Evolutionary conservation across 2,329 filamentous ascomycete genomes (phyloP), one percentile per base, ranked within the genome.

Genomic region (Colletotrichum salicis): DNA sequence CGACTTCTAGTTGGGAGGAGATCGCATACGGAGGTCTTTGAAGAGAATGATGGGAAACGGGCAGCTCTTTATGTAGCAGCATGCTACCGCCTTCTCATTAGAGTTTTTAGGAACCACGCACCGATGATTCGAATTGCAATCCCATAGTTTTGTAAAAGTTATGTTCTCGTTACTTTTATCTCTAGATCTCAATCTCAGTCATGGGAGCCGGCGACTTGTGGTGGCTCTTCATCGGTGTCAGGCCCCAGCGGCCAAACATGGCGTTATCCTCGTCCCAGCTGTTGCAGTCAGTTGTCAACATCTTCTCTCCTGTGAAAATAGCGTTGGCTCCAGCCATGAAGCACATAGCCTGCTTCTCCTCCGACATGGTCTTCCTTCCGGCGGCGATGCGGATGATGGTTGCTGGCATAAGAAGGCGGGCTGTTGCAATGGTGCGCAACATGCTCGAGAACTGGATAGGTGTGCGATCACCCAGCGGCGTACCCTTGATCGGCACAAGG

Each of bases 261-360:
- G 85, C 90, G 74, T 89, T 91, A 78, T 97, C 95, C 82, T 97
- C 93, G 74, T 96, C 94, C 93, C 94, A 97, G 35, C 94, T 94
- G 76, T 94, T 95, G 80, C 94, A 97, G 69, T 95, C 93, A 0
- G 95, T 97, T 5, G 95, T 97, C 82, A 97, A 81, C 95, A 97
- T 97, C 87, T 96, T 97, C 85, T 97, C 95, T 10, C 95, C 95
- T 0, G 95, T 97, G 79, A 97, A 97, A 41, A 97, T 92, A n/a
- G 95, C 95, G 77, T 97, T 97, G 1, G 95, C 95, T 15, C 95
- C 95, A 0, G 94, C 94, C 89, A 94, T 92, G 84, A 97, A 97
- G 82, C 94, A 97, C 75, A 96, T 80, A 15, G 94, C 91, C 83
- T 97, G 95, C 84, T 97, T 92, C 82, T 96, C 94, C 83, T 97